Conservation (phyloP, 345 rosid genomes). For the Eucalyptus marginata region DNA sequence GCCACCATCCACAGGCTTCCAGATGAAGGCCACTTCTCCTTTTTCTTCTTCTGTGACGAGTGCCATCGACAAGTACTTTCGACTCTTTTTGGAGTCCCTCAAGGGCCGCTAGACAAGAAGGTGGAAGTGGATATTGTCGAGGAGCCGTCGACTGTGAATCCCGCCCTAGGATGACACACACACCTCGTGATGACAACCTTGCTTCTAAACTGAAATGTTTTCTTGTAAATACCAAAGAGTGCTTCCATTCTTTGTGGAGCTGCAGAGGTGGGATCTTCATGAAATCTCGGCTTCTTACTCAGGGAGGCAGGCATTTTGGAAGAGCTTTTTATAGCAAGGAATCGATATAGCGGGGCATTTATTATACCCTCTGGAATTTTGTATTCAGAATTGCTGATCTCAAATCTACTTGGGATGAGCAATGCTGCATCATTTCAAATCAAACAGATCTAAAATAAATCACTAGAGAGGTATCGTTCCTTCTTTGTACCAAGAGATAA, state of each 20-base stretch:
- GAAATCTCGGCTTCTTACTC: background rate
- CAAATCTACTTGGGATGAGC: background rate
- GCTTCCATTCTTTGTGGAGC: slow-evolving; percentile 9
- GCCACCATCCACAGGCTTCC: slow-evolving; percentile 57
- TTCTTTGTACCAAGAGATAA: background rate
- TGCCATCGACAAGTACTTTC: slow-evolving; percentile 73
- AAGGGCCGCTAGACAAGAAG: slow-evolving; percentile 31
- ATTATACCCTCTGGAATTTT: background rate
- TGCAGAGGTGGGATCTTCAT: background rate
- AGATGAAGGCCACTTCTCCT: slow-evolving; percentile 83
- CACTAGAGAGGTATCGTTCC: background rate
- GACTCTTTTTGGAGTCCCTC: slow-evolving; percentile 55
- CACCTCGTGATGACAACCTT: background rate
- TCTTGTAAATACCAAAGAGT: slow-evolving; percentile 31
- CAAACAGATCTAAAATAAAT: background rate
- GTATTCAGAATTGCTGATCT: background rate
- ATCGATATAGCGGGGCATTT: background rate
- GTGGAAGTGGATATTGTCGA: slow-evolving; percentile 4
- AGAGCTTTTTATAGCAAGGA: background rate
- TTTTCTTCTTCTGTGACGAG: slow-evolving; percentile 63
- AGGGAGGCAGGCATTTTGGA: background rate
- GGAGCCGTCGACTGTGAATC: background rate
- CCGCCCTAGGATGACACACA: slow-evolving; percentile 7
- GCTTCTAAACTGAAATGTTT: background rate
- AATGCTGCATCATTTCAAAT: background rate